A percentile compares a stretch with the other conserved stretches of the same genome.
Evolutionary conservation across 768 basidiomycete genomes (phyloP).

Genomic region (Fomitopsis serialis): DNA sequence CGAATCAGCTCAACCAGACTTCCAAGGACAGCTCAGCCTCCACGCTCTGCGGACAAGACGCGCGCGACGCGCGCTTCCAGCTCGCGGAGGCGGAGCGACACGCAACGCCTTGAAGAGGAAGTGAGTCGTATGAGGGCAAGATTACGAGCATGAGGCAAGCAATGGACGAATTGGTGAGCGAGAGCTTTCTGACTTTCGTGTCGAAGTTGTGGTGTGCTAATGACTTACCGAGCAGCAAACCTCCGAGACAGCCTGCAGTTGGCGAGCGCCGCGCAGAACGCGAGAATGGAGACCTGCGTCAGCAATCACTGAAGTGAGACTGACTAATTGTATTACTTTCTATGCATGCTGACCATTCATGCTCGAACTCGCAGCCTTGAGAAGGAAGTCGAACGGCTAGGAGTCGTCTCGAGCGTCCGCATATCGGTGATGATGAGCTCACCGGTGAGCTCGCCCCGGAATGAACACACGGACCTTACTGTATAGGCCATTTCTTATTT

Average conservation of each 20-base stretch:
- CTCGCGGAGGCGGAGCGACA: constrained; percentile 59
- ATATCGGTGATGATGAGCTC: constrained; percentile 28
- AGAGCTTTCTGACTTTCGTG: background rate
- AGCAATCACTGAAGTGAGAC: constrained; percentile 60
- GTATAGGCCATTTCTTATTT: too few relatives aligned
- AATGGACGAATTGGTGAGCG: constrained; percentile 59
- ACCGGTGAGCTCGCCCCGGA: constrained; percentile 31
- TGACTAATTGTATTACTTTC: background rate
- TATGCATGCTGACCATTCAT: constrained; percentile 5
- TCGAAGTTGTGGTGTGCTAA: background rate
- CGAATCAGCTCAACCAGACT: constrained; percentile 50
- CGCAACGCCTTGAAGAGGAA: constrained; percentile 58
- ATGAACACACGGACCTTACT: constrained; percentile 6
- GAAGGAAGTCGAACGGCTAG: constrained; percentile 66
- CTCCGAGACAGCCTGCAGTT: constrained; percentile 58
- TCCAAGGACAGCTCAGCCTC: constrained; percentile 37
- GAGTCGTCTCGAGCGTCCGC: constrained; percentile 56
- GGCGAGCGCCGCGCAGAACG: constrained; percentile 69
- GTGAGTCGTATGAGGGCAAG: constrained; percentile 52
- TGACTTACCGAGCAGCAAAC: too few relatives aligned
- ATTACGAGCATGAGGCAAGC: constrained; percentile 49
- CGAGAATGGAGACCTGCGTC: constrained; percentile 69
- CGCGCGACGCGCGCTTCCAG: constrained; percentile 49
- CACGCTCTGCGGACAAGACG: constrained; percentile 41
- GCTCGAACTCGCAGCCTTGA: constrained; percentile 40